These are phyloP conservation scores for Telopea speciosissima DNA, from an alignment of 177 flowering plant genomes.

Conservation along the genomic window DNA sequence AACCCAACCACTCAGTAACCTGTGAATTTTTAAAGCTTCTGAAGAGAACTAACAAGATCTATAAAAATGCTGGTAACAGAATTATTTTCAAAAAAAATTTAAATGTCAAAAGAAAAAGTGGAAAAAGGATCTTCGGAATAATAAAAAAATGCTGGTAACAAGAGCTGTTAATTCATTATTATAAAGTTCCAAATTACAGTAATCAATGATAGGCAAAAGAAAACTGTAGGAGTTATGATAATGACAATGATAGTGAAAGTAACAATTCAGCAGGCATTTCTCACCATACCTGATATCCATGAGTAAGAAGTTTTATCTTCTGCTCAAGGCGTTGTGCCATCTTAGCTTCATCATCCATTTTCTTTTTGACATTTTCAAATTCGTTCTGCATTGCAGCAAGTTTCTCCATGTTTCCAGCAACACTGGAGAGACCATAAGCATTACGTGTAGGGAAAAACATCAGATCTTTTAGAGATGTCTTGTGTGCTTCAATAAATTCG, in stretches of 20 bases:
- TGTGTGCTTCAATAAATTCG: conserved; percentile 81
- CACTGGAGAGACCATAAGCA: conserved; percentile 89
- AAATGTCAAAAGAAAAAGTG: not conserved
- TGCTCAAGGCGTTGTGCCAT: conserved; percentile 78
- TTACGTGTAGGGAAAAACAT: conserved; percentile 85
- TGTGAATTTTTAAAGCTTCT: not conserved
- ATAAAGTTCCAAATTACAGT: not conserved
- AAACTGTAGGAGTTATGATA: not conserved
- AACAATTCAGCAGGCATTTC: not conserved
- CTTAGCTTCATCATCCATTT: conserved; percentile 73
- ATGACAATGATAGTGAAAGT: not conserved
- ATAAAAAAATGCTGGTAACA: not conserved
- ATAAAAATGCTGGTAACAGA: not conserved
- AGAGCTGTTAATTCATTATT: not conserved
- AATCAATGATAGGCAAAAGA: not conserved
- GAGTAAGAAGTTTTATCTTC: conserved; percentile 66
- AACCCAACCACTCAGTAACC: not conserved
- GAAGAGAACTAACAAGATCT: not conserved
- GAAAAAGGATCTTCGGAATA: not conserved
- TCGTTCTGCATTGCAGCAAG: conserved; percentile 72
- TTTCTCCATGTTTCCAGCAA: conserved; percentile 83
- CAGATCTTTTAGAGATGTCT: conserved; percentile 73
- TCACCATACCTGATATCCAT: conserved; percentile 73
- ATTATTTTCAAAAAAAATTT: too few species aligned
- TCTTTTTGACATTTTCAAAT: conserved; percentile 72